Percentiles rank a stretch among this genome's conserved stretches.
Evolutionary conservation across 2,329 filamentous ascomycete species (phyloP).

Genomic region (Monilinia fructigena): DNA sequence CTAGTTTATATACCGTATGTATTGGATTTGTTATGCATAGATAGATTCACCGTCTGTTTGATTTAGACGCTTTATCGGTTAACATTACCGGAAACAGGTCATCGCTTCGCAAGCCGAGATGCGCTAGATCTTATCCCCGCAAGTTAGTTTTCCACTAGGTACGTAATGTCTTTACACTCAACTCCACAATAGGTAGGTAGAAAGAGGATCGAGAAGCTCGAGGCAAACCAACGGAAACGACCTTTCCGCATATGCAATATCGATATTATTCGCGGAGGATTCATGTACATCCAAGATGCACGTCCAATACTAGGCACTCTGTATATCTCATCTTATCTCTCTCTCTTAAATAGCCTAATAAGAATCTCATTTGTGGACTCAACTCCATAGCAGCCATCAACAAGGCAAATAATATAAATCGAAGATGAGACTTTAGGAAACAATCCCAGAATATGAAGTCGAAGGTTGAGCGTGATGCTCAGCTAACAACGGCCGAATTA

Average conservation of each 20-base stretch:
- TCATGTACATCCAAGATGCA: not conserved
- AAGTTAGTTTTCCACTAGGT: not conserved
- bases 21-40: no score
- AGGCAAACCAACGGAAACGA: not conserved
- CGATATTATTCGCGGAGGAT: not conserved
- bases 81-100: not conserved
- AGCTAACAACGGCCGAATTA: not conserved
- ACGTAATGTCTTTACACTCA: not conserved
- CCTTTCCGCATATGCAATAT: not conserved
- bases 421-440: conserved; percentile 4
- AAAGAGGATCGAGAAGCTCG: not conserved
- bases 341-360: not conserved
- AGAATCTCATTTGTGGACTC: not conserved
- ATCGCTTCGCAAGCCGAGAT: conserved; percentile 13
- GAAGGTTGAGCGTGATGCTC: not conserved
- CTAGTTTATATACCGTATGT: no score
- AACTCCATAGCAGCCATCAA: not conserved
- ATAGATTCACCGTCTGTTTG: not conserved
- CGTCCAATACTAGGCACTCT: not conserved
- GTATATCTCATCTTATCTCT: conserved; percentile 1
- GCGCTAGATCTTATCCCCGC: no score
- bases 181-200: not conserved
- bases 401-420: not conserved
- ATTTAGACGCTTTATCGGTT: not conserved
- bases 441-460: not conserved